Base-by-base conservation (phyloP, 2,329 filamentous ascomycete species). In the Cladophialophora bantiana region DNA sequence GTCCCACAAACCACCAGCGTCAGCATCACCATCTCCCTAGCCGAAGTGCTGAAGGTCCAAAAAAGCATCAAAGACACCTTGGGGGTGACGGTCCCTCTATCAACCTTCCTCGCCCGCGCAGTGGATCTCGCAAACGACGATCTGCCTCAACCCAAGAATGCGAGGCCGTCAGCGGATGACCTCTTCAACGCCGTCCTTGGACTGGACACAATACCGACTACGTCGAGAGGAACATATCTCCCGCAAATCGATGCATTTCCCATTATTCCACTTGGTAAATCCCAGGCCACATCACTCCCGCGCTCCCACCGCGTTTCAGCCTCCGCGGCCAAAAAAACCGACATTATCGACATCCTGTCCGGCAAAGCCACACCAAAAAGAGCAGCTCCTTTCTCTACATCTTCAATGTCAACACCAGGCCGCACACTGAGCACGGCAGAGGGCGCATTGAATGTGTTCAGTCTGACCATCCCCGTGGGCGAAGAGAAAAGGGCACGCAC, bases 101-200 rank as follows among this genome's bases (percentile, higher is more conserved):
- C 91, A 1, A 93, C 91, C 12, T 97, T 98, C 81, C 88, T 99
- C 76, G 86, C 89, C 63, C 90, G 93, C 62, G 95, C 95, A 48
- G 87, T 91, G 48, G 90, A 95, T 74, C 81, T 96, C 32, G 95
- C 95, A 67, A 98, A 98, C 80, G 90, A 95, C 70, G 88, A 91
- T 54, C 86, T 98, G 7, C 94, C 94, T 2, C 82, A 85, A 34
- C 86, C 88, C 4, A 84, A 88, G 67, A 82, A 83, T 68, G 84
- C 86, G 54, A 85, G 88, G 75, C 90, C 90, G 13, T 89, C 91
- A 0, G 83, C 90, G 40, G 87, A 93, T 75, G 93, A 96, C 77
- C 87, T 99, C 12, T 98, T 98, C 81, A 89, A 97, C 76, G 89
- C 94, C 74, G 84, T 98, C 13, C 85, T 99, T 7, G 94, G 94